Percentiles rank a stretch among this genome's conserved stretches.
Evolutionary conservation across 1,139 yeast genomes (phyloP).

Genomic region (Komagataea norvegica): DNA sequence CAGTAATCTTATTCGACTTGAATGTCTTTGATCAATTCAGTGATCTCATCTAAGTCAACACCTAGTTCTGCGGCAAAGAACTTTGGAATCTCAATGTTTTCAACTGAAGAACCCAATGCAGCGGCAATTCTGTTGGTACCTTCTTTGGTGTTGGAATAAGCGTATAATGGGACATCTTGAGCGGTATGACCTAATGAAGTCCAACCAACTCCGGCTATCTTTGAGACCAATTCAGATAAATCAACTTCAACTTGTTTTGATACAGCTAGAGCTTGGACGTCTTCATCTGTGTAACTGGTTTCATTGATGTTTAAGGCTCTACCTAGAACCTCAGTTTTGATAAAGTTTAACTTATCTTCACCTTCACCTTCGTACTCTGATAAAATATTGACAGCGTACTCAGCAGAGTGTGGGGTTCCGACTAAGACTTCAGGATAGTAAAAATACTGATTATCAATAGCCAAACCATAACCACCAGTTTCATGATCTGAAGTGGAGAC

Average conservation of each 20-base stretch:
- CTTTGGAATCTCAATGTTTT: constrained; percentile 24
- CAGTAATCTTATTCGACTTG: constrained; percentile 7
- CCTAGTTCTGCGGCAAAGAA: constrained; percentile 25
- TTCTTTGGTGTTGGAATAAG: constrained; percentile 24
- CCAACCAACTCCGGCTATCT: constrained; percentile 23
- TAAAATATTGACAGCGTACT: constrained; percentile 17
- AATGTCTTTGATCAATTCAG: constrained; percentile 18
- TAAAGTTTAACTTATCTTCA: constrained; percentile 15
- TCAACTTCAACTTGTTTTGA: constrained; percentile 14
- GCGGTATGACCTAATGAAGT: constrained; percentile 23
- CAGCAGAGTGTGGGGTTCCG: constrained; percentile 21
- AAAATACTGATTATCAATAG: constrained; percentile 18
- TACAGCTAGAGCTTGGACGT: constrained; percentile 13
- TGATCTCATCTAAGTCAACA: constrained; percentile 23
- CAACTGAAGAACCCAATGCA: constrained; percentile 24
- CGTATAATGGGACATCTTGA: constrained; percentile 25
- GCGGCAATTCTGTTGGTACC: constrained; percentile 21
- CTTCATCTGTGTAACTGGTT: constrained; percentile 22
- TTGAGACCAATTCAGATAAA: constrained; percentile 17
- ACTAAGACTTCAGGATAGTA: constrained; percentile 22
- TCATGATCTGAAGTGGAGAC: constrained; percentile 27
- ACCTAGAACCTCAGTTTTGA: constrained; percentile 17
- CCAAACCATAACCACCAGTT: constrained; percentile 24
- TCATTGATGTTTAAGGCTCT: constrained; percentile 17
- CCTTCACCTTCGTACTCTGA: constrained; percentile 22